These are phyloP conservation scores for Picea glauca DNA, from an alignment of 75 land plant genomes.

Conservation along the genomic window DNA sequence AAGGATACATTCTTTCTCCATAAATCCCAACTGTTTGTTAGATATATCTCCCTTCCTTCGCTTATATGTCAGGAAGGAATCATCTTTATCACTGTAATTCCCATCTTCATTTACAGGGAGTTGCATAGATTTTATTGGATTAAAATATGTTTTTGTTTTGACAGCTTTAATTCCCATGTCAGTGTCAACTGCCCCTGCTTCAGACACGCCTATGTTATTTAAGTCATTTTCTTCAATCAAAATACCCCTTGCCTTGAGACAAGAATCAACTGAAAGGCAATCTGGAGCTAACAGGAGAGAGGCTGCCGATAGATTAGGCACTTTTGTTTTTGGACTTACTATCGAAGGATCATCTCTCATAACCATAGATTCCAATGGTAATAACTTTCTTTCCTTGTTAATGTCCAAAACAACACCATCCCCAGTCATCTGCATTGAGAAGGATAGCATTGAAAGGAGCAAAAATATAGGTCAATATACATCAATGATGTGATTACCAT, in stretches of 20 bases:
- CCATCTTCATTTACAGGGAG: neutral
- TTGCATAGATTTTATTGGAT: neutral
- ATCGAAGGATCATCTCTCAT: neutral
- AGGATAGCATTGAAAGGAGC: neutral
- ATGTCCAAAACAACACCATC: neutral
- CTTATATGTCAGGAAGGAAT: neutral
- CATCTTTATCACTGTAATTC: neutral
- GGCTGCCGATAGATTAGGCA: no score
- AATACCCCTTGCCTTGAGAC: no score
- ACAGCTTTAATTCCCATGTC: neutral
- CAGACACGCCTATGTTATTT: neutral
- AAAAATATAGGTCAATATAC: neutral
- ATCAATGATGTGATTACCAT: neutral
- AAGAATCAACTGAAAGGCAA: no score
- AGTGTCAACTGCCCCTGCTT: neutral
- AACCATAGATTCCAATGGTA: neutral
- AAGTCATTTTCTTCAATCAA: no score
- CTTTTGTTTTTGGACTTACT: no score
- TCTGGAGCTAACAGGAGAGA: no score
- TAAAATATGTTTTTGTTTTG: neutral
- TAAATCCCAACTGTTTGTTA: neutral
- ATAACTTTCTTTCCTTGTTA: neutral
- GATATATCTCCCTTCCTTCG: neutral
- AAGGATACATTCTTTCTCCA: neutral
- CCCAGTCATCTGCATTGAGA: neutral